phyloP scores from a whole-genome alignment of 768 basidiomycete species.

The Phanerodontia chrysosporium region DNA sequence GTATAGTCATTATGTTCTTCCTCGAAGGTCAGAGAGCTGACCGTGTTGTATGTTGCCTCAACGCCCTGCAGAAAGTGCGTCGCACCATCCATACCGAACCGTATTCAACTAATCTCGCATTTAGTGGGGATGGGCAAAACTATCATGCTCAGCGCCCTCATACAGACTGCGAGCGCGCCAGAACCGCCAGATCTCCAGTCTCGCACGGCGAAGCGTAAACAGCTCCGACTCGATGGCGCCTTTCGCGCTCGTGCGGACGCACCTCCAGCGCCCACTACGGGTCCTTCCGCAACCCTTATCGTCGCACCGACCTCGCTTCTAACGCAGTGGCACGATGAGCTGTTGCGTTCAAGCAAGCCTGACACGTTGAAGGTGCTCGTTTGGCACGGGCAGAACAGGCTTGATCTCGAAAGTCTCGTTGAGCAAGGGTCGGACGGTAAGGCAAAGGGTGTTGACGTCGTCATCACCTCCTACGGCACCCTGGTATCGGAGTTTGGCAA shows the following conservation, averaged over 20 bases:
- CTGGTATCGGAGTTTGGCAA: constrained; percentile 85
- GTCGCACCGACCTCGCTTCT: constrained; percentile 91
- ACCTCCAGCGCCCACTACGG: constrained; percentile 22
- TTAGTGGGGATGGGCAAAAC: constrained; percentile 96
- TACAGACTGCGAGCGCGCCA: constrained; percentile 67
- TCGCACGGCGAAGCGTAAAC: constrained; percentile 40
- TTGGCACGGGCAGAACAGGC: constrained; percentile 87
- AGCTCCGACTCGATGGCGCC: constrained; percentile 57
- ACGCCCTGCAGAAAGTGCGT: too few species aligned
- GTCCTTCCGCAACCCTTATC: constrained; percentile 71
- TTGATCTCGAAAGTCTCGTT: constrained; percentile 59
- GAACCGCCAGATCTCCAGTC: constrained; percentile 33
- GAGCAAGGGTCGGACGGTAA: constrained; percentile 40
- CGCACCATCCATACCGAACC: too few species aligned
- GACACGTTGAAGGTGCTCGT: constrained; percentile 63
- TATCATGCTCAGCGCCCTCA: constrained; percentile 87
- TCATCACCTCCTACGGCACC: constrained; percentile 90
- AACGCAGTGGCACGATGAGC: constrained; percentile 90
- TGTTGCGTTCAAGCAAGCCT: constrained; percentile 76
- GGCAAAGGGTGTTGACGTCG: constrained; percentile 53
- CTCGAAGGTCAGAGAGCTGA: not conserved
- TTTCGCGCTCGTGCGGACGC: constrained; percentile 41
- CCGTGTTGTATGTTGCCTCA: too few species aligned
- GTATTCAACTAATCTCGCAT: too few species aligned
- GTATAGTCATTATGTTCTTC: constrained; percentile 19